phyloP scores from a whole-genome alignment of 176 grass and related monocot species.

The Triticum dicoccoides region DNA sequence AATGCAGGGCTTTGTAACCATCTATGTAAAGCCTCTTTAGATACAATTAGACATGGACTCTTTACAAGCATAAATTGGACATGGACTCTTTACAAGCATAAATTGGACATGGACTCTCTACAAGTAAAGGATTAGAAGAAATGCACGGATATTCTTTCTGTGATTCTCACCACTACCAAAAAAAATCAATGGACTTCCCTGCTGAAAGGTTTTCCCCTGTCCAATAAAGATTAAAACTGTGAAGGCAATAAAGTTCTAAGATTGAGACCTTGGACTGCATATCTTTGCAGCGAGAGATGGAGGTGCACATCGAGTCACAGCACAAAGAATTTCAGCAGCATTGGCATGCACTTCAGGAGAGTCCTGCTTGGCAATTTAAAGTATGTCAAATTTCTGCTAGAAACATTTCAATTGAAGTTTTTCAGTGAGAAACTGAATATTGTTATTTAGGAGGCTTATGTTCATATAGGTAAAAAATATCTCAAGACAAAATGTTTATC shows the following conservation, averaged over 20 bases:
- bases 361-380: slow-evolving; percentile 56
- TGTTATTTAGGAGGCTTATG: not conserved
- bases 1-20: not conserved
- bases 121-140: not conserved
- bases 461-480: slow-evolving; percentile 17
- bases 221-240: slow-evolving; percentile 1
- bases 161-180: slow-evolving; percentile 10
- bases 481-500: not conserved
- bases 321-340: slow-evolving; percentile 91
- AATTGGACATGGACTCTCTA: not conserved
- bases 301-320: slow-evolving; percentile 90
- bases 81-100: not conserved
- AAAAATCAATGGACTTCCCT: not conserved
- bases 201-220: not conserved
- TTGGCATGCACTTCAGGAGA: slow-evolving; percentile 98
- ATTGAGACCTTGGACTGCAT: slow-evolving; percentile 82
- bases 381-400: slow-evolving; percentile 20
- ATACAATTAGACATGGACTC: not conserved
- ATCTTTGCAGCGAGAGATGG: slow-evolving; percentile 85
- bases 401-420: not conserved
- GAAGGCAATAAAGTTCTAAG: not conserved
- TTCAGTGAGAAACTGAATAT: slow-evolving; percentile 1
- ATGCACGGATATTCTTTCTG: not conserved
- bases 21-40: slow-evolving; percentile 8
- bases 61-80: not conserved